Evolutionary conservation across 2,329 filamentous ascomycete genomes (phyloP).

Genomic region (Diplodia mutila): DNA sequence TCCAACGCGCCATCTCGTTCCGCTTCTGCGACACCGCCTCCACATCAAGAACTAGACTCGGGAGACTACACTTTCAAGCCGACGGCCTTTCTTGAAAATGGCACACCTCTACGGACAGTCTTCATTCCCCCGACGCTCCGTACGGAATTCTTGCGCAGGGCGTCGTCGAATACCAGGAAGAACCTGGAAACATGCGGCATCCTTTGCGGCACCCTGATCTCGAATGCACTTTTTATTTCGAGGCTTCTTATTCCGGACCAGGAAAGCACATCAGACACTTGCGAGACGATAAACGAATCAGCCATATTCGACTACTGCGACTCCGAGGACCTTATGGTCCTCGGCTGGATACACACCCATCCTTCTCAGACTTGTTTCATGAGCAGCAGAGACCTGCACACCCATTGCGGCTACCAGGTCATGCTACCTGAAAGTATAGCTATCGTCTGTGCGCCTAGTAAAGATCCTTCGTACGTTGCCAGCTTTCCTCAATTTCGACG

Average conservation of each 20-base stretch:
- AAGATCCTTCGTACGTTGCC: constrained; percentile 69
- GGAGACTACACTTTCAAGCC: constrained; percentile 77
- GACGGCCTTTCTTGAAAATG: constrained; percentile 87
- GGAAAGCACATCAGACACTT: constrained; percentile 86
- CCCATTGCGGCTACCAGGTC: constrained; percentile 89
- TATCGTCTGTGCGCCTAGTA: constrained; percentile 90
- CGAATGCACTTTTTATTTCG: constrained; percentile 90
- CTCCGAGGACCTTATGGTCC: constrained; percentile 76
- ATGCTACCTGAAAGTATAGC: constrained; percentile 97
- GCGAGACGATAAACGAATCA: constrained; percentile 87
- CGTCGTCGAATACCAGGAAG: constrained; percentile 72
- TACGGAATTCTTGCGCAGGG: constrained; percentile 72
- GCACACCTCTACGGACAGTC: constrained; percentile 80
- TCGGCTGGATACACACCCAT: constrained; percentile 98
- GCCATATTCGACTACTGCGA: constrained; percentile 89
- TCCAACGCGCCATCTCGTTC: constrained; percentile 32
- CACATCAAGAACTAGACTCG: constrained; percentile 48
- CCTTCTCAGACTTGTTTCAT: constrained; percentile 97
- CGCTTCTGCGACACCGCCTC: constrained; percentile 34
- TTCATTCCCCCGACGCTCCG: constrained; percentile 82
- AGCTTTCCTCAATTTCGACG: neutral
- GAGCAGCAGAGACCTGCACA: constrained; percentile 92
- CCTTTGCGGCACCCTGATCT: constrained; percentile 85
- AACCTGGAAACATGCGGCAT: constrained; percentile 97
- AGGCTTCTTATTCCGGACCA: constrained; percentile 90